phyloP scores from a whole-genome alignment of 495 filamentous ascomycete genomes.

The Polyplosphaeria fusca region DNA sequence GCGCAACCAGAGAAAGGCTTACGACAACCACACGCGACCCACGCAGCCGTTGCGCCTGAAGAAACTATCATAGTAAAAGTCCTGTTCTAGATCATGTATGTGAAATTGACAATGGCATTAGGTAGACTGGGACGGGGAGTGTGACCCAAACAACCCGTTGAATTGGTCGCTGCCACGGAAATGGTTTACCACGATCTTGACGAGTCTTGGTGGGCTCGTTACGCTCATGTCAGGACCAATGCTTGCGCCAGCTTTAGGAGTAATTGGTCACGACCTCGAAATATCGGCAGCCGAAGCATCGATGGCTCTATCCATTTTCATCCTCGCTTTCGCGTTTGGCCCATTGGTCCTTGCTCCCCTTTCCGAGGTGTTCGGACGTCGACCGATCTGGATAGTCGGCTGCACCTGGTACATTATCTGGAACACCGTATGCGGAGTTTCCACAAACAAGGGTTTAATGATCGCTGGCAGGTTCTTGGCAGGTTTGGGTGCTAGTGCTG shows the following conservation, averaged over 20 bases:
- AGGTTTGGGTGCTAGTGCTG: constrained; percentile 24
- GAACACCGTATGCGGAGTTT: constrained; percentile 23
- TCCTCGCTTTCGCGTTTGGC: constrained; percentile 24
- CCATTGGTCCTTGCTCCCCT: constrained; percentile 15
- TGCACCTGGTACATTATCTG: constrained; percentile 16
- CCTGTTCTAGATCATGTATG: too few species aligned
- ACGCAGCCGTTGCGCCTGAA: too few species aligned
- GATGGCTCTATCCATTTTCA: constrained; percentile 23
- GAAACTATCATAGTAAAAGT: too few species aligned
- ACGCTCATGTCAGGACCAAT: constrained; percentile 34
- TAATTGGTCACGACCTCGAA: constrained; percentile 28
- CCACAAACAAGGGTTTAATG: constrained; percentile 11
- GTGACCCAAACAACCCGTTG: constrained; percentile 24
- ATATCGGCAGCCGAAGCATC: constrained; percentile 25
- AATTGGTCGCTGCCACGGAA: constrained; percentile 22
- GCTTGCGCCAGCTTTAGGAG: constrained; percentile 32
- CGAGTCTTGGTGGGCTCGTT: constrained; percentile 27
- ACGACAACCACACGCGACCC: too few species aligned
- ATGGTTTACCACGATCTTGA: constrained; percentile 29
- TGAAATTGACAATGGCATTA: background rate
- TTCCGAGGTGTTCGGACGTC: constrained; percentile 17
- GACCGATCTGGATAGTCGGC: constrained; percentile 17
- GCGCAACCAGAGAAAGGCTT: too few species aligned
- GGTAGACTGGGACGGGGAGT: constrained; percentile 21
- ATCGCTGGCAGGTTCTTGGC: constrained; percentile 22